Evolutionary conservation across 2,329 filamentous ascomycete genomes (phyloP).

Genomic region (Claviceps sp.): DNA sequence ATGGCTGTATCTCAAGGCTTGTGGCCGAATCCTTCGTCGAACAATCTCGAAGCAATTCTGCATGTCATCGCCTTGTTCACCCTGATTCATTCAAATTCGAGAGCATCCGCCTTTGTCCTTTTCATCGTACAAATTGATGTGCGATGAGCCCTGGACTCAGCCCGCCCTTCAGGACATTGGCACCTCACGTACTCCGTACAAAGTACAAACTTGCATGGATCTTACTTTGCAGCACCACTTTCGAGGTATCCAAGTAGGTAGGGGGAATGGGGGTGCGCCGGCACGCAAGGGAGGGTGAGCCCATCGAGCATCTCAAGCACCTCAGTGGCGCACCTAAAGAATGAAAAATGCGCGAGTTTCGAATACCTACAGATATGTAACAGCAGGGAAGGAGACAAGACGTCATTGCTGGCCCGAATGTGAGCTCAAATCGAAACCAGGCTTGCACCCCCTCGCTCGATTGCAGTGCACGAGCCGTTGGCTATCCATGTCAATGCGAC

Average conservation of each 20-base stretch:
- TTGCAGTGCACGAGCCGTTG: not conserved
- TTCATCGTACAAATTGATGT: not conserved
- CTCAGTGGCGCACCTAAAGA: not conserved
- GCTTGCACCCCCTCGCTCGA: not conserved
- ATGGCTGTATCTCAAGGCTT: not conserved
- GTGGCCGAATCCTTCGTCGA: not conserved
- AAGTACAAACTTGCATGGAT: too few species aligned
- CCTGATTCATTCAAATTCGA: not conserved
- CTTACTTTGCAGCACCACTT: not conserved
- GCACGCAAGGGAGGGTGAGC: conserved; percentile 4
- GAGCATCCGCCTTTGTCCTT: not conserved
- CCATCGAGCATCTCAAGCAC: not conserved
- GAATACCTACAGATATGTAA: not conserved
- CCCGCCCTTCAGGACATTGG: not conserved
- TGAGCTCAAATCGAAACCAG: not conserved
- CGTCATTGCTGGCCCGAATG: not conserved
- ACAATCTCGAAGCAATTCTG: not conserved
- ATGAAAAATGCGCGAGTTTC: not conserved
- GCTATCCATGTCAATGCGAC: not conserved
- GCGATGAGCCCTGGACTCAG: not conserved
- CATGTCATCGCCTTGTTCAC: too few species aligned
- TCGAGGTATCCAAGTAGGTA: too few species aligned
- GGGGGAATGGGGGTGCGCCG: too few species aligned
- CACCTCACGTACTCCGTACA: not conserved
- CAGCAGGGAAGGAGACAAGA: not conserved